A percentile compares a stretch with the other conserved stretches of the same genome.
phyloP scores from a whole-genome alignment of 2,329 filamentous ascomycete genomes.

The Beauveria pseudobassiana region DNA sequence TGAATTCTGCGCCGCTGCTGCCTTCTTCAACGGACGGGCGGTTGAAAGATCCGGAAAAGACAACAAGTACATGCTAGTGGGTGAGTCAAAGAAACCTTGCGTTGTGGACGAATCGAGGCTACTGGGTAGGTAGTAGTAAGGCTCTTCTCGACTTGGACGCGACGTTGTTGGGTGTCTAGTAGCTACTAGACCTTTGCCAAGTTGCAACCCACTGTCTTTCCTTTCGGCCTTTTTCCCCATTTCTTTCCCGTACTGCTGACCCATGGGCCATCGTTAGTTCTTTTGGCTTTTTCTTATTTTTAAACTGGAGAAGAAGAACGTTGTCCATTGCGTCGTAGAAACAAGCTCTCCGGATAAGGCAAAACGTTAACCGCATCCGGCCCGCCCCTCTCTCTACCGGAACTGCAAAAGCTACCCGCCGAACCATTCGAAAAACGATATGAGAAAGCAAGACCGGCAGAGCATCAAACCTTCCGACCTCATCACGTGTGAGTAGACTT shows the following conservation, averaged over 20 bases:
- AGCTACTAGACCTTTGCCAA: neutral
- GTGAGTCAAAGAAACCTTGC: slow-evolving; percentile 5
- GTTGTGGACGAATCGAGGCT: slow-evolving; percentile 4
- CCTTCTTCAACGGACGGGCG: slow-evolving; percentile 7
- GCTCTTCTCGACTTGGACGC: neutral
- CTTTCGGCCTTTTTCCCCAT: neutral
- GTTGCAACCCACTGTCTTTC: neutral
- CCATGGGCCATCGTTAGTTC: neutral
- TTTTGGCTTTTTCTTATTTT: neutral
- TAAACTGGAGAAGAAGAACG: no score
- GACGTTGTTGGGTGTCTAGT: neutral
- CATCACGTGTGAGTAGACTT: slow-evolving; percentile 7
- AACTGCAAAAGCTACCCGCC: neutral
- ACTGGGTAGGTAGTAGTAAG: neutral
- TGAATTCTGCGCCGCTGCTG: neutral
- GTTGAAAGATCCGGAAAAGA: neutral
- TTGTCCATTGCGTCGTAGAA: neutral
- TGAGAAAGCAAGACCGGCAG: slow-evolving; percentile 1
- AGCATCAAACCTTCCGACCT: slow-evolving; percentile 2
- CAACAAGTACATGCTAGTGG: neutral
- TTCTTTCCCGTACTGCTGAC: neutral
- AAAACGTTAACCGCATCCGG: neutral
- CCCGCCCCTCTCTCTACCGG: neutral
- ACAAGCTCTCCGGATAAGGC: slow-evolving; percentile 1
- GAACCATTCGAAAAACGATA: neutral